Percentiles rank a stretch among this genome's conserved stretches.
Evolutionary conservation across 2,329 filamentous ascomycete species (phyloP).

Genomic region (Aspergillus brunneoviolaceus): DNA sequence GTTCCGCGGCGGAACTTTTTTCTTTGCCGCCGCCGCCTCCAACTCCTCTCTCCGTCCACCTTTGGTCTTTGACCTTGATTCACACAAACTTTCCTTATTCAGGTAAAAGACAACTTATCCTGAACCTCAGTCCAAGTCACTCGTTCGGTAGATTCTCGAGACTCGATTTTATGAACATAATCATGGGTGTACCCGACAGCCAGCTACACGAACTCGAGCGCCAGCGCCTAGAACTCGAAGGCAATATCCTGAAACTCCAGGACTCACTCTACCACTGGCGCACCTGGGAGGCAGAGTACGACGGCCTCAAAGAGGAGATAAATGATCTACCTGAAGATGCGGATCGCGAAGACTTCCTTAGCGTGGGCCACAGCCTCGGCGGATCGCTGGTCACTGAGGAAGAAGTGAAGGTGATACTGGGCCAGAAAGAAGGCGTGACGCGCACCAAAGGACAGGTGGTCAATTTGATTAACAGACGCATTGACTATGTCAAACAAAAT

Average conservation of each 20-base stretch:
- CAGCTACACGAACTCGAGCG: slow-evolving; percentile 69
- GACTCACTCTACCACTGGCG: slow-evolving; percentile 84
- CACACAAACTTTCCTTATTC: background rate
- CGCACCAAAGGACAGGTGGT: slow-evolving; percentile 64
- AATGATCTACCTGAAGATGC: slow-evolving; percentile 53
- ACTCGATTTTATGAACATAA: background rate
- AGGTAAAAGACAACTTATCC: background rate
- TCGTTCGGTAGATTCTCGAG: background rate
- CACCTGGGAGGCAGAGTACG: slow-evolving; percentile 87
- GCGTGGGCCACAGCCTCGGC: slow-evolving; percentile 46
- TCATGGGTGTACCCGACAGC: slow-evolving; percentile 43
- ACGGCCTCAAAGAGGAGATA: slow-evolving; percentile 81
- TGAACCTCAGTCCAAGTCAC: background rate
- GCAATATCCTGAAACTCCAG: slow-evolving; percentile 70
- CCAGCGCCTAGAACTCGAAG: slow-evolving; percentile 72
- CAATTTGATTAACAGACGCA: slow-evolving; percentile 67
- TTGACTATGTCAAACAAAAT: slow-evolving; percentile 89
- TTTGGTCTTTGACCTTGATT: background rate
- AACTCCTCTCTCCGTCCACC: slow-evolving; percentile 7
- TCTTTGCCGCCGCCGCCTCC: slow-evolving; percentile 17
- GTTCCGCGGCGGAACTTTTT: slow-evolving; percentile 21
- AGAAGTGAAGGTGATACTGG: slow-evolving; percentile 58
- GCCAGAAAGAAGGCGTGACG: slow-evolving; percentile 41
- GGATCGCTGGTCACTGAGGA: slow-evolving; percentile 45
- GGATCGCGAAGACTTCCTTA: slow-evolving; percentile 55